Evolutionary conservation across 495 filamentous ascomycete species (phyloP).

Genomic region (Trichoderma asperelloides): DNA sequence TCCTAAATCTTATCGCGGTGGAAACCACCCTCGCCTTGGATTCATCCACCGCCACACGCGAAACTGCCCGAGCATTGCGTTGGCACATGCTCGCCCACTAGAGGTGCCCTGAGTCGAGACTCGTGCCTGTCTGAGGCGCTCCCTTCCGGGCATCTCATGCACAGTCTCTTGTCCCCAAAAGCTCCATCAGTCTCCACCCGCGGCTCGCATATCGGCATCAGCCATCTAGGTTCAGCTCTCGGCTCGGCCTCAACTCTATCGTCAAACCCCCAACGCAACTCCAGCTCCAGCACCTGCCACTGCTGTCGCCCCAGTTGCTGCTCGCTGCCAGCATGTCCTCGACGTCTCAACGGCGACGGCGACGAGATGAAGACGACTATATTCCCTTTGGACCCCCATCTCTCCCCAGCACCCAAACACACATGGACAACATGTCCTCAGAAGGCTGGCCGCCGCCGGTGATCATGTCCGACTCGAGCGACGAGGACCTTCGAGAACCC

Average conservation of each 20-base stretch:
- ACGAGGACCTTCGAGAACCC: background rate
- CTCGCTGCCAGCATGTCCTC: background rate
- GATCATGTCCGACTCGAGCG: constrained; percentile 3
- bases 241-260: too few species aligned
- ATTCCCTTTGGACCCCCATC: background rate
- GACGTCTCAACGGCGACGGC: background rate
- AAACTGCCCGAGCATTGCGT: background rate
- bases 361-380: constrained; percentile 3
- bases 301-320: background rate
- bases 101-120: background rate
- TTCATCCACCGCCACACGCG: background rate
- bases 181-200: background rate
- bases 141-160: background rate
- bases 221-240: background rate
- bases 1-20: background rate
- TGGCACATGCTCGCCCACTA: background rate
- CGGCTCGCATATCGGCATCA: background rate
- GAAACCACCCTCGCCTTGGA: background rate
- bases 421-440: background rate
- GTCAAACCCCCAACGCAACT: too few species aligned
- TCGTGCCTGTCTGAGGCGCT: background rate
- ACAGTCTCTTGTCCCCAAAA: background rate
- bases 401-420: background rate
- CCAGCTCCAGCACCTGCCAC: background rate
- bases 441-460: background rate